Conservation (phyloP, 257 asterid species). For the Rubia yunnanensis region DNA sequence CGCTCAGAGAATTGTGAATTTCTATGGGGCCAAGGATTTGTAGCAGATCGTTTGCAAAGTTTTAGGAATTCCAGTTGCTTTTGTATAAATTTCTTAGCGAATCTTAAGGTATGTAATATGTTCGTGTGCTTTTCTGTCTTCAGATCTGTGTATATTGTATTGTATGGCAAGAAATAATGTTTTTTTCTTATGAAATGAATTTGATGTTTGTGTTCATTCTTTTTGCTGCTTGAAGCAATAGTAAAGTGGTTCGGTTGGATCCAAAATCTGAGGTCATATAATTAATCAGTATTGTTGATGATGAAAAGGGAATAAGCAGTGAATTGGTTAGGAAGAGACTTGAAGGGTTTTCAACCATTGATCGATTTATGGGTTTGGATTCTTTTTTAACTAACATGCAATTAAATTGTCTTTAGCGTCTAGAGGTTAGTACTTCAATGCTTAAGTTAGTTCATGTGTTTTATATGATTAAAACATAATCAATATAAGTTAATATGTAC, state of each 20-base stretch:
- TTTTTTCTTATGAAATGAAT: background rate
- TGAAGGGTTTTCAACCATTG: too few species aligned
- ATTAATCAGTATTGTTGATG: background rate
- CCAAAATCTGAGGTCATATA: background rate
- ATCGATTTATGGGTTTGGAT: too few species aligned
- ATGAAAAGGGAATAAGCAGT: background rate
- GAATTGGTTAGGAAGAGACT: background rate
- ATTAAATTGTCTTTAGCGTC: too few species aligned
- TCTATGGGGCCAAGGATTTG: slow-evolving; percentile 36
- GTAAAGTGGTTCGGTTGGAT: slow-evolving; percentile 3
- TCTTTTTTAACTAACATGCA: too few species aligned
- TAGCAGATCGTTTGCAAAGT: background rate
- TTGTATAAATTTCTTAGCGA: background rate
- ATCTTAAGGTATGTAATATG: background rate
- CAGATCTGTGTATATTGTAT: background rate
- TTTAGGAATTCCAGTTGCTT: background rate
- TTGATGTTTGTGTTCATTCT: background rate
- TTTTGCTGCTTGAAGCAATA: background rate
- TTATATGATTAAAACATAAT: too few species aligned
- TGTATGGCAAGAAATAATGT: too few species aligned
- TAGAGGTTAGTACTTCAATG: too few species aligned
- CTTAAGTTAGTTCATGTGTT: too few species aligned
- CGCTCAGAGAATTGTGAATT: slow-evolving; percentile 44
- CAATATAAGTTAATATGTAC: too few species aligned
- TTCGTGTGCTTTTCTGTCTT: background rate